These are phyloP conservation scores for Artemisia argyi DNA, from an alignment of 129 eudicot species.

Conservation along the genomic window DNA sequence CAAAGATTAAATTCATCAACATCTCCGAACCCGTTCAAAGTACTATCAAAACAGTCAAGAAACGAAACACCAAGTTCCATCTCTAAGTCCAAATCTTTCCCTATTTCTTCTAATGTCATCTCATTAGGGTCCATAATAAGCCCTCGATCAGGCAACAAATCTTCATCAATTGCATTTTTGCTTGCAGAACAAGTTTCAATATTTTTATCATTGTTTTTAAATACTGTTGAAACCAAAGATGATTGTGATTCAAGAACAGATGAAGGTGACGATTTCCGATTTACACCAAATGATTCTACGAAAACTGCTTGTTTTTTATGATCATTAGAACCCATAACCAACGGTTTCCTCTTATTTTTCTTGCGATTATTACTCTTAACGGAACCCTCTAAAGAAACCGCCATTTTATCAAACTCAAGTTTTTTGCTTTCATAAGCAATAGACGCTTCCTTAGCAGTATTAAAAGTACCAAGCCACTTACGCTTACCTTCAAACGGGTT, in stretches of 20 bases:
- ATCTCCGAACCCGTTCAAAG: constrained; percentile 34
- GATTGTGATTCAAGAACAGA: constrained; percentile 48
- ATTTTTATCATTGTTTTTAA: constrained; percentile 9
- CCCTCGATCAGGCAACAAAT: constrained; percentile 11
- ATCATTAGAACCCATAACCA: neutral
- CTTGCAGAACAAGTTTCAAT: neutral
- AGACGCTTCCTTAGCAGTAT: constrained; percentile 69
- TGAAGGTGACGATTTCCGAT: constrained; percentile 53
- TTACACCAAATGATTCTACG: constrained; percentile 41
- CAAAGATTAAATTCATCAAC: constrained; percentile 46
- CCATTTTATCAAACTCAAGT: constrained; percentile 57
- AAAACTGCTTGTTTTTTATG: constrained; percentile 31
- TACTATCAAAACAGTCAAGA: constrained; percentile 24
- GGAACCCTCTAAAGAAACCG: constrained; percentile 8
- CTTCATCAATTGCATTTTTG: neutral
- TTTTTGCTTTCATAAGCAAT: constrained; percentile 55
- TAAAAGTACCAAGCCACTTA: constrained; percentile 77
- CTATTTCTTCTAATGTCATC: constrained; percentile 42
- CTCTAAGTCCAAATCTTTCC: constrained; percentile 39
- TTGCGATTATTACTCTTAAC: neutral
- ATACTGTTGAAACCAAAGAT: constrained; percentile 21
- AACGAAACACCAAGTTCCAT: constrained; percentile 39
- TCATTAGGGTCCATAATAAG: constrained; percentile 32
- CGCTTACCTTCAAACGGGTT: constrained; percentile 53
- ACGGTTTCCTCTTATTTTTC: neutral